Evolutionary conservation across 2,329 filamentous ascomycete genomes (phyloP).

Genomic region (Scorias spongiosa): DNA sequence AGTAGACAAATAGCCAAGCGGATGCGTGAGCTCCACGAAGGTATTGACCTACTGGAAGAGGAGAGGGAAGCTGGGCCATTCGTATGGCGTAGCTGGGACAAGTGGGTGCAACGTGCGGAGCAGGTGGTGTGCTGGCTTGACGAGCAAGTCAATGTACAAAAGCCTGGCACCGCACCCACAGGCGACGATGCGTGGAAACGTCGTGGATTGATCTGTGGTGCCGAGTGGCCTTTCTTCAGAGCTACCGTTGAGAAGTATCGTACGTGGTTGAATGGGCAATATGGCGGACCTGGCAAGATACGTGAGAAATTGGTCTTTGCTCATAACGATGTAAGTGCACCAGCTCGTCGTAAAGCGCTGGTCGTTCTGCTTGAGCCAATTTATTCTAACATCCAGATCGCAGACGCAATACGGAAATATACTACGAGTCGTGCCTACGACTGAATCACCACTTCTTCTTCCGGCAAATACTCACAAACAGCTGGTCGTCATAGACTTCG

Average conservation of each 20-base stretch:
- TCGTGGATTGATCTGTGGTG: constrained; percentile 68
- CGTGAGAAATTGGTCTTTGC: constrained; percentile 73
- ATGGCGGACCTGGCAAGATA: constrained; percentile 51
- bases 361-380: background rate
- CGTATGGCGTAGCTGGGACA: constrained; percentile 89
- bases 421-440: constrained; percentile 54
- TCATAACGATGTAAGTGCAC: constrained; percentile 74
- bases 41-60: constrained; percentile 66
- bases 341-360: background rate
- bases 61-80: constrained; percentile 68
- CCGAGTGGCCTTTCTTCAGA: constrained; percentile 67
- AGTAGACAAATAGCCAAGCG: constrained; percentile 91
- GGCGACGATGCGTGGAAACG: constrained; percentile 46
- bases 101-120: constrained; percentile 60
- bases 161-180: constrained; percentile 26
- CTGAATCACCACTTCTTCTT: constrained; percentile 70
- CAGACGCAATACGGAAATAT: constrained; percentile 98
- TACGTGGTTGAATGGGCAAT: constrained; percentile 53
- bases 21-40: constrained; percentile 90
- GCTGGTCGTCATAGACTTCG: constrained; percentile 93
- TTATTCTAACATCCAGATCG: too few relatives aligned
- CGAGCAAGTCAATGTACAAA: constrained; percentile 38
- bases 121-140: constrained; percentile 45
- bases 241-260: constrained; percentile 64
- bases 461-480: constrained; percentile 92